Base-by-base conservation (phyloP, 148 eudicot species). In the Linanthus parryae region DNA sequence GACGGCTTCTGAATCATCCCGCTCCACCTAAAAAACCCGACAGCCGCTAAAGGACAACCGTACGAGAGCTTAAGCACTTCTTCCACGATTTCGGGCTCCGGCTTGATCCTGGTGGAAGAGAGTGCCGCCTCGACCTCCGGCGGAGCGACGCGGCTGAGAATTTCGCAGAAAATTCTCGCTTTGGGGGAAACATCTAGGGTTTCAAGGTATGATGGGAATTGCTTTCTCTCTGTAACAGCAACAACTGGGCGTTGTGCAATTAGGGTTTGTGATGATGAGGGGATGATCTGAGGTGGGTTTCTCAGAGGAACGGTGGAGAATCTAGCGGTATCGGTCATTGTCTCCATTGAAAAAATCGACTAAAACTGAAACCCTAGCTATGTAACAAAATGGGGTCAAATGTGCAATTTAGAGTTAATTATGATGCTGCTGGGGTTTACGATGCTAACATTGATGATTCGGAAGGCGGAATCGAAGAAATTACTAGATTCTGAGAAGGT, bases 41-140 rank as follows among this genome's bases (percentile, higher is more conserved):
- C 66, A 16, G 95, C 84, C 19, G 69, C 76, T 27, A 59, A 58
- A 15, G 95, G 83, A 27, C 56, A 67, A 11, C 68, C 78, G 31
- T 85, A 85, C 0, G 80, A 85, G 25, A 80, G 67, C 66, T 78
- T 82, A 49, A 90, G 82, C 12, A 90, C 88, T 43, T 81, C 80
- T 44, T 76, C 88, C 0, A 85, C 77, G 3, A 80, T 63, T 43
- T 83, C 86, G 3, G 75, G 73, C 31, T 50, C 52, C 1, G 92
- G 92, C 11, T 61, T 56, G 33, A 83, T 67, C 4, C 71, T 77
- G 15, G 76, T 69, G 18, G 73, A 42, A 9, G 67, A 52, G 1
- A 90, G 73, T 8, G 70, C 65, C 10, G 68, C 25, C 37, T 80
- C 79, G 6, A 79, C 54, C 15, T 80, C 73, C 0, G 71, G 27